phyloP scores from a whole-genome alignment of 306 rosid species.

The Lotus japonicus region DNA sequence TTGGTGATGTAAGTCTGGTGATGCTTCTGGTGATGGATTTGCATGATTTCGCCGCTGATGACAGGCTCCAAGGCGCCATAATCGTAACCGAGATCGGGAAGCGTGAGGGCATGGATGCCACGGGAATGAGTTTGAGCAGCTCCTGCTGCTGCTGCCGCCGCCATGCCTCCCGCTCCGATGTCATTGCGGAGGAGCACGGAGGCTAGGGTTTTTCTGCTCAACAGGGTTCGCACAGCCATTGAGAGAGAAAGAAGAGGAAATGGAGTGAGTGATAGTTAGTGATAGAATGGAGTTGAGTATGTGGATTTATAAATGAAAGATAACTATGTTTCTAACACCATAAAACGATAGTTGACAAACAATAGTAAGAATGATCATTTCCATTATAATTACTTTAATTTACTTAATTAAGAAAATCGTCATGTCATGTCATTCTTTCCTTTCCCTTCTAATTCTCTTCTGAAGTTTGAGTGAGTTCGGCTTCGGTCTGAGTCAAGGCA shows the following conservation, averaged over 20 bases:
- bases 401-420: too few relatives aligned
- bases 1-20: constrained; percentile 89
- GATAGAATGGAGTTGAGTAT: too few relatives aligned
- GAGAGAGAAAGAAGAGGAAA: neutral
- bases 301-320: neutral
- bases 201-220: constrained; percentile 33
- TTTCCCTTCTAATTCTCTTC: too few relatives aligned
- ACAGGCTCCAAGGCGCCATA: constrained; percentile 86
- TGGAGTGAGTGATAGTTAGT: too few relatives aligned
- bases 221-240: constrained; percentile 45
- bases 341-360: too few relatives aligned
- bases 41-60: constrained; percentile 88
- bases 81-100: constrained; percentile 85
- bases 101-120: constrained; percentile 59
- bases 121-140: constrained; percentile 24
- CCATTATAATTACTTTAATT: too few relatives aligned
- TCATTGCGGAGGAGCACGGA: constrained; percentile 23
- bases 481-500: too few relatives aligned
- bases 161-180: neutral
- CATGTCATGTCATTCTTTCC: too few relatives aligned
- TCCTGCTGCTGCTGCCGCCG: neutral
- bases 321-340: too few relatives aligned
- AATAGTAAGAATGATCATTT: too few relatives aligned
- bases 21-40: constrained; percentile 86
- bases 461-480: too few relatives aligned